Evolutionary conservation across 768 basidiomycete genomes (phyloP).

Genomic region (Pulveroboletus ravenelii): DNA sequence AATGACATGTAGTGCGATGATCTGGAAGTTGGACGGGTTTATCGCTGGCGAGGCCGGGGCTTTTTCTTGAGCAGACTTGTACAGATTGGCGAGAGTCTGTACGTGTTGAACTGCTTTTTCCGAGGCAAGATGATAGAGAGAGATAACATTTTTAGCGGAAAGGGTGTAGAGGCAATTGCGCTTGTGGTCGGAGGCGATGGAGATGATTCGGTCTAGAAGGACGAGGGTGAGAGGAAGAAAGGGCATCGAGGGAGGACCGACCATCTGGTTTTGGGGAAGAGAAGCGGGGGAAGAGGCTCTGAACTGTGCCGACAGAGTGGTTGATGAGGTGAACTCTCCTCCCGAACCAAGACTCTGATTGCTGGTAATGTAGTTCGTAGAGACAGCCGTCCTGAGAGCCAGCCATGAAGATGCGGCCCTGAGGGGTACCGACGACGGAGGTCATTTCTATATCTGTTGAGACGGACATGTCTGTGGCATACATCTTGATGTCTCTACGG

Average conservation of each 20-base stretch:
- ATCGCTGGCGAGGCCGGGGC: conserved; percentile 73
- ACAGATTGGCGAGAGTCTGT: conserved; percentile 72
- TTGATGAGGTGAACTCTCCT: conserved; percentile 83
- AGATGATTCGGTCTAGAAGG: conserved; percentile 62
- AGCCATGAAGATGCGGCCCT: conserved; percentile 90
- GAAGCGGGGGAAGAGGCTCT: conserved; percentile 76
- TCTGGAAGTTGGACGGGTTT: conserved; percentile 62
- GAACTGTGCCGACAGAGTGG: conserved; percentile 74
- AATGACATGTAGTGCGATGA: conserved; percentile 68
- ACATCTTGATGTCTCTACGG: conserved; percentile 79
- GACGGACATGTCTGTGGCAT: conserved; percentile 81
- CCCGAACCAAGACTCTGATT: conserved; percentile 88
- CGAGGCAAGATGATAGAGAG: conserved; percentile 57
- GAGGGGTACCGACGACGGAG: conserved; percentile 69
- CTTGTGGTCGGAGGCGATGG: conserved; percentile 59
- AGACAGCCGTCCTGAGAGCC: conserved; percentile 81
- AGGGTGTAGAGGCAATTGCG: conserved; percentile 79
- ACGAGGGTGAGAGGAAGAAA: conserved; percentile 1
- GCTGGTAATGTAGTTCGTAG: conserved; percentile 90
- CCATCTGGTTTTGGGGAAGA: conserved; percentile 61
- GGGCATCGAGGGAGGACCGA: conserved; percentile 31
- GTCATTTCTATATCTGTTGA: conserved; percentile 82
- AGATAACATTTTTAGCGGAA: conserved; percentile 58
- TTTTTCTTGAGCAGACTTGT: conserved; percentile 76
- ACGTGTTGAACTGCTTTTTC: conserved; percentile 66